Base-by-base conservation (phyloP, 345 rosid species). In the Leavenworthia alabamica region DNA sequence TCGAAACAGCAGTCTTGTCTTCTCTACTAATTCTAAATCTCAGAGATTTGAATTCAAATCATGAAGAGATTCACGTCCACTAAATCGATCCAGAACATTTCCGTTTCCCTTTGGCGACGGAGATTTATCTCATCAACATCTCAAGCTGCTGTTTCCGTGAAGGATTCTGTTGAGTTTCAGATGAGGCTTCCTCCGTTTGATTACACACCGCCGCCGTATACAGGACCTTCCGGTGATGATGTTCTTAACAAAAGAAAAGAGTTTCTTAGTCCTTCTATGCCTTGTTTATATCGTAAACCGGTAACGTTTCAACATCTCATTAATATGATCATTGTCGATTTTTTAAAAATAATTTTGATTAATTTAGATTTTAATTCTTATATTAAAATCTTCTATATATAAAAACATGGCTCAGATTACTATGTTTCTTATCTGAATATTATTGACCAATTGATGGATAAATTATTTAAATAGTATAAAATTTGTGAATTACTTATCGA, bases 171-270 rank as follows among this genome's bases (percentile, higher is more conserved):
- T 1, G 78, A 19, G 41, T 46, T 23, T 62, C 24, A 72, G 11
- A 84, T 79, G 20, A 88, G 74, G 66, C 68, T 88, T 74, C 95
- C 99, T 14, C 37, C 96, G 5, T 94, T 94, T 67, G 86, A 82
- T 65, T 84, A 86, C 81, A 43, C 87, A n/a, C 97, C 99, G 1
- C 92, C 95, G 28, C 88, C 93, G 10, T 94, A 94, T 57, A 41
- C 68, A 35, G 99, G 99, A 3, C 96, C 99, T 5, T 73, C 96
- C 37, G 73, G 82, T 46, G 96, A 73, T 3, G 89, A 66, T 27
- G 86, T 94, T 73, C 57, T 86, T 35, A 64, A 73, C 24, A 84
- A 86, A 62, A 77, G 97, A 35, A 83, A 80, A 68, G 54, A 79
- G 79, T 94, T 60, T 76, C 95, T 94, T 50, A 90, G 92, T 71